Percentiles rank a stretch among this genome's conserved stretches.
phyloP scores from a whole-genome alignment of 768 basidiomycete species.

The Sarcodon sp. region DNA sequence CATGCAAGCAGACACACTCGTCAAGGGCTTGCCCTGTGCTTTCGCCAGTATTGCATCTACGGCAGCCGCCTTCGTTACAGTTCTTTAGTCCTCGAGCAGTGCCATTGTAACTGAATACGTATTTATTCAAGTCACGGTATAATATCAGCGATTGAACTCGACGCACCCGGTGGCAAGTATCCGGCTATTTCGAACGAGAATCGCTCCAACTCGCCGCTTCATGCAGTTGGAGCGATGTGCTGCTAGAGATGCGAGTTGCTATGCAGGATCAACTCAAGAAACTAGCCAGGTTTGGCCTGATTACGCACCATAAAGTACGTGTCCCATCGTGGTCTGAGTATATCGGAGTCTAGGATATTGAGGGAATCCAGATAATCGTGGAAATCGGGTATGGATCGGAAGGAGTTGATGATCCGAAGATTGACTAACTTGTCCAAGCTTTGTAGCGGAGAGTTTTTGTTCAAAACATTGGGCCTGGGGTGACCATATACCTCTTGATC shows the following conservation, averaged over 20 bases:
- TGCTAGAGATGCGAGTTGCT: conserved; percentile 86
- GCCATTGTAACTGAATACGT: conserved; percentile 69
- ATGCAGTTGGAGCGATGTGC: conserved; percentile 90
- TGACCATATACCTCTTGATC: conserved; percentile 58
- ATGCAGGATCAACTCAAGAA: conserved; percentile 1
- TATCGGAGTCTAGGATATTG: conserved; percentile 57
- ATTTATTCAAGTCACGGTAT: conserved; percentile 1
- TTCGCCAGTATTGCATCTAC: conserved; percentile 55
- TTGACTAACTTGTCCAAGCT: conserved; percentile 36
- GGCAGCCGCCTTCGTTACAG: conserved; percentile 88
- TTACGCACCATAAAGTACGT: conserved; percentile 85
- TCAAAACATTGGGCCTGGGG: conserved; percentile 1
- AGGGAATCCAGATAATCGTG: conserved; percentile 52
- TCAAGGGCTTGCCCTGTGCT: conserved; percentile 21
- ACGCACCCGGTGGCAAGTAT: conserved; percentile 68
- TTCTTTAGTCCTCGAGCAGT: conserved; percentile 85
- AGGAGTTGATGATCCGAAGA: conserved; percentile 55
- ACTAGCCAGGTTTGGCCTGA: neutral
- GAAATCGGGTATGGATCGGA: conserved; percentile 37
- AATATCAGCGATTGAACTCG: neutral
- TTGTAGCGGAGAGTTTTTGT: conserved; percentile 5
- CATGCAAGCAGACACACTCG: conserved; percentile 92
- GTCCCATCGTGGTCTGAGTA: conserved; percentile 87
- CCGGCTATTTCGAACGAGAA: conserved; percentile 77
- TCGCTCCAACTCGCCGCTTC: conserved; percentile 93